Base-by-base conservation (phyloP, 2,329 filamentous ascomycete species). In the Ophiostoma sp. region DNA sequence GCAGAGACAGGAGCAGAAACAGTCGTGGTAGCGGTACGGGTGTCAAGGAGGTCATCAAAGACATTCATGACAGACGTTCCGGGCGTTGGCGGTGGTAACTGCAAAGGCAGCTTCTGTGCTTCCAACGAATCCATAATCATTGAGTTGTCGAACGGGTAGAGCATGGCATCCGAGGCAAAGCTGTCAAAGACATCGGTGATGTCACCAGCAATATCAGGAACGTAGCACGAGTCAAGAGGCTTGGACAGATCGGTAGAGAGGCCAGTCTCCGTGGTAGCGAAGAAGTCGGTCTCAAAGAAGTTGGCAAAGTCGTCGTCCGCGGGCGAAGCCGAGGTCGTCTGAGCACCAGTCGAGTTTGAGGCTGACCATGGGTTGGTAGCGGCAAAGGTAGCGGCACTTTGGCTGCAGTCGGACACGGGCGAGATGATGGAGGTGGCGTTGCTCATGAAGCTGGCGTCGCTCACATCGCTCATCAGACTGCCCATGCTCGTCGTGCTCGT, bases 281-380 rank as follows among this genome's bases (percentile, higher is more conserved):
- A 77, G 25, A 76, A 50, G 15, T 78, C 77, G 73, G 82, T 80
- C n/a, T 78, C 75, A 39, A 80, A 61, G 39, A 79, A 70, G 3
- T 77, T 82, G 36, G 79, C 77, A 25, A 77, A 50, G n/a, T 78
- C 77, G 73, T 82, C 80, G n/a, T 78, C 75, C 42, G 82, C 80
- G 0, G 86, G 84, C 22, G 86, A 87, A 6, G 84, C 84, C 76
- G 86, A 78, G 71, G 79, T 80, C 1, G 85, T 85, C 71, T 85
- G 82, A 45, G 83, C 78, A 2, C 80, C 82, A 12, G 82, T 82
- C 19, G 77, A 79, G 11, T 19, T 52, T 9, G 66, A 52, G 9
- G 28, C 28, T 45, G 45, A 22, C 45, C 36, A 66, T 3, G 48
- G 25, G 55, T 80, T 82, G 11, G 82, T 82, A 15, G 22, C 75